Evolutionary conservation across 306 rosid species (phyloP), one percentile per base, ranked within the genome.

Genomic region (Prunus mongolica): DNA sequence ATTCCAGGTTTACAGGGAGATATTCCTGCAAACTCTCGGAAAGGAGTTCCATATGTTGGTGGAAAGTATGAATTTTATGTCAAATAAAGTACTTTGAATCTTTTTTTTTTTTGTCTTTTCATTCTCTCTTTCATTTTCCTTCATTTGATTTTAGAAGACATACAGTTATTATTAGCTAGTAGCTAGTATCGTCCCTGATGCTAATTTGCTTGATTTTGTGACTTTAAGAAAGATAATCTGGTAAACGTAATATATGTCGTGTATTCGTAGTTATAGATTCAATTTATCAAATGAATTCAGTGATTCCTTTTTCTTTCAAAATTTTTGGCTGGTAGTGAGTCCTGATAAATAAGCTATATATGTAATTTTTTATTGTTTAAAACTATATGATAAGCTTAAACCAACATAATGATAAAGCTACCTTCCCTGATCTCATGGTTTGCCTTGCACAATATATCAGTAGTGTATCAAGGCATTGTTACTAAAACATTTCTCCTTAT

Each of bases 1-100:
- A 89, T 95, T 75, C 86, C 84, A 81, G 99, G 99, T 55, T 87
- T 92, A 67, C 99, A 95, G 82, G 99, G 99, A 80, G 83, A 88
- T 27, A 70, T 87, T 78, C 96, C 97, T 75, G 46, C 87, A 49
- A 72, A 85, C 82, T 81, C 56, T 78, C 85, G 70, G 81, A 95
- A 86, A 77, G 97, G 93, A 51, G 80, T 72, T 76, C 99, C 99
- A 25, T 92, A 82, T 83, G 93, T 90, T 76, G 93, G 90, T 51
- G 97, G 90, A 90, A 92, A 78, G 97, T 95, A 92, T 68, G 97
- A 69, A 72, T 82, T 73, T 50, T 52, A 38, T 70, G 50, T 55
- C 19, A 72, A 38, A 27, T 16, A 72, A 19, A 65, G 5, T 20
- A 44, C 67, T 61, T 34, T 1, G 11, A 57, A n/a, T 13, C 8